Base-by-base conservation (phyloP, 1,284 basidiomycete species). In the Apiotrichum laibachii region DNA sequence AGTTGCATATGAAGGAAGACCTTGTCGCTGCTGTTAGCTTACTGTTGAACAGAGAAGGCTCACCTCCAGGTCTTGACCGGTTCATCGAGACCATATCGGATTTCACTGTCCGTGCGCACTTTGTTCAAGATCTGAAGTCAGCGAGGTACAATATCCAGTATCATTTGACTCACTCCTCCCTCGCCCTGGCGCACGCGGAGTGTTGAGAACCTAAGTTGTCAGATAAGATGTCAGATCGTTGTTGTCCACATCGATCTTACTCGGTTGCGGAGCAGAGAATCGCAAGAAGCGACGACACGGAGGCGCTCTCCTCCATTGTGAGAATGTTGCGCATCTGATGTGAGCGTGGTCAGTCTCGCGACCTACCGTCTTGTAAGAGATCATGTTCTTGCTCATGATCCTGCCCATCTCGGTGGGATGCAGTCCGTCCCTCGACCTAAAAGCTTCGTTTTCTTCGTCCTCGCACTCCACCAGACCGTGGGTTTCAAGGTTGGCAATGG, bases 401-500 rank as follows among this genome's bases (percentile, higher is more conserved):
- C 63, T 61, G 1, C 77, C 77, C 8, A 62, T 57, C 10, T 45
- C 55, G 19, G 61, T 60, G 0, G 55, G 53, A 12, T 19, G 19
- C 1, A 60, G 40, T 3, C 21, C 19, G 19, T 19, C 12, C 19
- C 43, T 21, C 8, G 18, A 18, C 43, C n/a, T 1, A 10, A 2
- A 44, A 11, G n/a, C 10, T 19, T 46, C 60, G 8, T 64, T 56
- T 6, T 79, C 80, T 15, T 69, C 63, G 5, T 72, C 72, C 1
- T 76, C 72, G 1, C 12, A n/a, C 22, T 50, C 34, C 16, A 93
- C 81, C 26, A 94, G 77, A 53, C 86, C 79, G 2, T 82, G 82
- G 42, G 84, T 72, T 53, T 83, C 81, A 50, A 94, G 75, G 50
- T 80, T 82, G 21, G 77, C 67, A 16, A 93, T 78, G 46, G 88